Evolutionary conservation across 2,329 filamentous ascomycete species (phyloP).

Genomic region (Dothideomycetes sp.): DNA sequence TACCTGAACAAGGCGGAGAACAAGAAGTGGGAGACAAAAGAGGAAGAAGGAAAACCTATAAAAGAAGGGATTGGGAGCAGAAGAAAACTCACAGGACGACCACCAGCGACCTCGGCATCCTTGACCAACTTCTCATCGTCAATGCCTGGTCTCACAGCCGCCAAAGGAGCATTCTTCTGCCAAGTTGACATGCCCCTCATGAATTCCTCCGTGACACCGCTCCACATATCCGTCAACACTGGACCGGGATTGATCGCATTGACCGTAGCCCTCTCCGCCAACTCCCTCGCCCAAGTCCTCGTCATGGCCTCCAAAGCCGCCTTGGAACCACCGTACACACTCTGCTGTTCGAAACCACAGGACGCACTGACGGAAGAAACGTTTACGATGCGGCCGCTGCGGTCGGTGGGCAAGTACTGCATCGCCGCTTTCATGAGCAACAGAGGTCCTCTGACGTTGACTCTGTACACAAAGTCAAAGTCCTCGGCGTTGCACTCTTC

Average conservation of each 20-base stretch:
- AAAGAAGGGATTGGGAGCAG: no score
- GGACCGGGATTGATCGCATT: constrained; percentile 60
- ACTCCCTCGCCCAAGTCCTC: constrained; percentile 56
- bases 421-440: constrained; percentile 65
- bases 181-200: constrained; percentile 51
- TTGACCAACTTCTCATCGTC: constrained; percentile 50
- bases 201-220: constrained; percentile 46
- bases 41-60: no score
- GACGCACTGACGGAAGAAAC: constrained; percentile 50
- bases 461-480: constrained; percentile 62
- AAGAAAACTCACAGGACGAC: constrained; percentile 36
- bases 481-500: constrained; percentile 54
- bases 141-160: constrained; percentile 49
- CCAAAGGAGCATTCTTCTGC: constrained; percentile 56
- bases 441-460: constrained; percentile 76
- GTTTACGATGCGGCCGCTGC: constrained; percentile 56
- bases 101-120: constrained; percentile 38
- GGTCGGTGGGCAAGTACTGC: constrained; percentile 59
- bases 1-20: no score
- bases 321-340: constrained; percentile 57
- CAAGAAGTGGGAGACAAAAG: no score
- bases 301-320: constrained; percentile 61
- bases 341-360: constrained; percentile 50
- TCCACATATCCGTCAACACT: constrained; percentile 59
- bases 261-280: constrained; percentile 53